A percentile compares a stretch with the other conserved stretches of the same genome.
Conservation (phyloP, 192 early-diverging fungal genomes). For the Phycomyces nitens region DNA sequence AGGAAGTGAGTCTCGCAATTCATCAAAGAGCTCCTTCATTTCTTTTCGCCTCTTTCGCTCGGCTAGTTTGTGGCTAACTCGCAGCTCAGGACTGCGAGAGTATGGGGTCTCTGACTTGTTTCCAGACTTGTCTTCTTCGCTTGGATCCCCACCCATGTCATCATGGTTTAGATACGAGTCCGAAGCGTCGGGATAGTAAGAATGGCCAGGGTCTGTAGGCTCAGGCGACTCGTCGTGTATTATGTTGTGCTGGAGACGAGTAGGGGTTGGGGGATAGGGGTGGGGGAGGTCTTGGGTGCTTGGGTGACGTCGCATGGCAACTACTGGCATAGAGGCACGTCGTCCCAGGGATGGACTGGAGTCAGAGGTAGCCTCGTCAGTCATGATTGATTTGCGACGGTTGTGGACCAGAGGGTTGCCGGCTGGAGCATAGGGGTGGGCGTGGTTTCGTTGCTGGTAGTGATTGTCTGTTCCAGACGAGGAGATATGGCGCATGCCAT, state of each 20-base stretch:
- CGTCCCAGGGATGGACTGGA: slow-evolving; percentile 15
- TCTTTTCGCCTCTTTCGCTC: slow-evolving; percentile 85
- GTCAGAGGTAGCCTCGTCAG: slow-evolving; percentile 4
- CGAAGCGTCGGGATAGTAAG: neutral
- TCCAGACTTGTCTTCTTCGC: slow-evolving; percentile 1
- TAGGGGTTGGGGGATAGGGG: slow-evolving; percentile 2
- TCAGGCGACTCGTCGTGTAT: neutral
- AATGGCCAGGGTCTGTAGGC: neutral
- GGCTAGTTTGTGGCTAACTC: slow-evolving; percentile 84
- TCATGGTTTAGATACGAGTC: slow-evolving; percentile 2
- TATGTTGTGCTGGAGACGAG: neutral
- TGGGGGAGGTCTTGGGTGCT: neutral
- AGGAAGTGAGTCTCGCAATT: slow-evolving; percentile 74
- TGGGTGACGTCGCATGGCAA: slow-evolving; percentile 9
- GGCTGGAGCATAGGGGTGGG: neutral
- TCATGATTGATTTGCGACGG: slow-evolving; percentile 24
- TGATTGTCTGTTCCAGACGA: neutral
- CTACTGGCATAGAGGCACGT: slow-evolving; percentile 34
- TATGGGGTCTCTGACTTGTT: slow-evolving; percentile 53
- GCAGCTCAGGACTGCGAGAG: slow-evolving; percentile 68
- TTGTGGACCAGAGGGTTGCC: neutral
- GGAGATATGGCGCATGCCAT: neutral
- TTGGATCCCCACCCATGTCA: neutral
- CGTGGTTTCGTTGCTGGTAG: slow-evolving; percentile 1
- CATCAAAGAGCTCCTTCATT: slow-evolving; percentile 92